Evolutionary conservation across 2,329 filamentous ascomycete genomes (phyloP), one percentile per base, ranked within the genome.

Genomic region (Mollisiaceae sp.): DNA sequence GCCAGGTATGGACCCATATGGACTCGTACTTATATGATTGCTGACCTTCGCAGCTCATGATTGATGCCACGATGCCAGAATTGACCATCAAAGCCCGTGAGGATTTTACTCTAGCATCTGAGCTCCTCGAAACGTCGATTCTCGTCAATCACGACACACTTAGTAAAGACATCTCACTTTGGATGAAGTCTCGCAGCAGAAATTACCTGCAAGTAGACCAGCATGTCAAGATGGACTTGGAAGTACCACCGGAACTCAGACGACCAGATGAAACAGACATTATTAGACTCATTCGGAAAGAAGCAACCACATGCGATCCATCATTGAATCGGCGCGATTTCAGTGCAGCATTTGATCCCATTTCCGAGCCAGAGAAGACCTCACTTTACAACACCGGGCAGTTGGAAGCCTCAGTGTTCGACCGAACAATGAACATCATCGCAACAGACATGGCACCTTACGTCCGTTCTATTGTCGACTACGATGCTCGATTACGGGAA

Each of bases 381-480:
- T 74, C 62, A 57, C 66, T 75, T 18, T 70, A 73, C 43, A 67
- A 8, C 74, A 36, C 81, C 81, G 82, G 54, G 18, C 18, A 55
- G 52, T 15, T 93, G 1, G 86, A 88, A 39, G 83, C 90, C 0
- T 94, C 92, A 0, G 87, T 90, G 0, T 93, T 97, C 70, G 93
- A 97, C 72, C 87, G 91, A 52, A 87, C 88, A 0, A 80, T 91
- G 72, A 76, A 78, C 0, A 81, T 89, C 22, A 86, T 97, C 38
- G 83, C 86, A 0, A 80, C 89, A 14, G 95, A 99, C 69, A 82
- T 98, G 1, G 94, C 93, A 0, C 95, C 96, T 0, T 98, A 92
- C 76, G 86, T 98, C n/a, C 91, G 96, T 12, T 84, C 85, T 43
- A 98, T 99, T 66, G 88, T 94, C 1, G 83, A 88, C 0, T 91